Base-by-base conservation (phyloP, 2,329 filamentous ascomycete species). In the Aspergillus ibericus region DNA sequence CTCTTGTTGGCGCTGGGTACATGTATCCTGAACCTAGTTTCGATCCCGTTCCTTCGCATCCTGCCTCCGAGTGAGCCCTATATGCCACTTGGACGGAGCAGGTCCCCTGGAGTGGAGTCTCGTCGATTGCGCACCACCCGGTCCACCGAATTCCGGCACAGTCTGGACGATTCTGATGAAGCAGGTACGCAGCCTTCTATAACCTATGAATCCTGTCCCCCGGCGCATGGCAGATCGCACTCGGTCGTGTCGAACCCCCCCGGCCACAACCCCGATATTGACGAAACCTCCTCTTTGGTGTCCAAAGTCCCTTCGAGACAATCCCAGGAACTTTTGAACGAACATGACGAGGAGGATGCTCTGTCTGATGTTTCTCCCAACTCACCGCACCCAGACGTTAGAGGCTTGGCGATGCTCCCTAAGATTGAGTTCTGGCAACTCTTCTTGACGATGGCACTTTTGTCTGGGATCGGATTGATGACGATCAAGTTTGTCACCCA, bases 401-500 rank as follows among this genome's bases (percentile, higher is more conserved):
- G 93, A 72, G 95, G 95, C 63, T 80, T 92, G 70, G 83, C 84
- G 15, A 82, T 99, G 71, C 78, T 96, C 32, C 81, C 80, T 54
- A 86, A 84, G 60, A 69, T 87, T 49, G 89, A 96, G 64, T 99
- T 98, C 75, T 98, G 93, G 92, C 90, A 96, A 70, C 78, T 96
- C 27, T 98, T 96, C 75, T 76, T 84, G 58, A 87, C 96, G 65
- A 91, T 99, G 84, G 92, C 88, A 38, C 84, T 97, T n/a, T 81
- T 98, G 62, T 92, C 92, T 5, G 95, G 95, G 53, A 90, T 97
- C 67, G 95, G 95, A 10, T 80, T 99, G 64, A 99, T 99, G 95
- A 98, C 93, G 0, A 99, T 99, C 78, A 99, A 99, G 92, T 96
- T 66, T 10, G 58, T 61, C 40, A 29, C 38, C 18, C 16, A 32